Conservation (phyloP, 1,284 basidiomycete species). For the Marasmius oreades region DNA sequence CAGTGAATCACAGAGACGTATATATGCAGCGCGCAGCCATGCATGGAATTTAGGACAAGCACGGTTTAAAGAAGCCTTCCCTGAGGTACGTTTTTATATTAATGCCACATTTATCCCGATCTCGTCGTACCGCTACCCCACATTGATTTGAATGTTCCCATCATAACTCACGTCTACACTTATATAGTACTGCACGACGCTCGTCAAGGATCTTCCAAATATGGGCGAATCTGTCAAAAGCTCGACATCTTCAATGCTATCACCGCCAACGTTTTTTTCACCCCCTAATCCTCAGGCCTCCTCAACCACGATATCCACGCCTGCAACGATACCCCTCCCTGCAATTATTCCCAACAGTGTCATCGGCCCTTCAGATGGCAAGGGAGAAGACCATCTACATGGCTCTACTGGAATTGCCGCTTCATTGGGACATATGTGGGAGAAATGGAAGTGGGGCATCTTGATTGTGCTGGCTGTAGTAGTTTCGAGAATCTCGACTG, state of each 20-base stretch:
- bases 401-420: constrained; percentile 41
- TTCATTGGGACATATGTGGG: constrained; percentile 67
- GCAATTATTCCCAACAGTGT: background rate
- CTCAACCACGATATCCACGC: constrained; percentile 9
- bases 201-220: constrained; percentile 75
- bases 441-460: constrained; percentile 81
- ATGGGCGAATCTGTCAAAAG: constrained; percentile 80
- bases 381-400: constrained; percentile 15
- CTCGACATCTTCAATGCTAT: constrained; percentile 26
- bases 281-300: background rate
- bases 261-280: constrained; percentile 20
- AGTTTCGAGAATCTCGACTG: constrained; percentile 62
- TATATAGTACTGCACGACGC: constrained; percentile 62
- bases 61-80: constrained; percentile 83
- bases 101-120: background rate
- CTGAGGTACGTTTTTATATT: constrained; percentile 57
- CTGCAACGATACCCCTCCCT: constrained; percentile 14
- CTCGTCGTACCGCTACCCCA: background rate
- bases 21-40: constrained; percentile 79
- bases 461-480: constrained; percentile 72
- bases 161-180: constrained; percentile 14
- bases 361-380: constrained; percentile 3
- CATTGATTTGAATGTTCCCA: constrained; percentile 5
- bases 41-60: constrained; percentile 79
- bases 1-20: constrained; percentile 75